Base-by-base conservation (phyloP, 495 filamentous ascomycete species). In the Penicillium odoratum region DNA sequence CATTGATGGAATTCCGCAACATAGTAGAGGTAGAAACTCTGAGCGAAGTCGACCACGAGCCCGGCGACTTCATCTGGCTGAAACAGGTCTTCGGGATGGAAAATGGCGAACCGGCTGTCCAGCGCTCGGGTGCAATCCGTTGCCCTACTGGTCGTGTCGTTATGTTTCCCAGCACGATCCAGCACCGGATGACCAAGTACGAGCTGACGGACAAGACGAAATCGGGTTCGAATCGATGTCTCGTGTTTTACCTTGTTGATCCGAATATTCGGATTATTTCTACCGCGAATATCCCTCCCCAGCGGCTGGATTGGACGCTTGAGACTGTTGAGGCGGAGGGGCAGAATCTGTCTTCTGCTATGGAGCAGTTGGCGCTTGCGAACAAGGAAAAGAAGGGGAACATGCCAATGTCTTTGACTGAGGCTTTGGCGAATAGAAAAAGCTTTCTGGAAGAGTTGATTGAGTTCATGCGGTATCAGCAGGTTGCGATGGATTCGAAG, bases 201-300 rank as follows among this genome's bases (percentile, higher is more conserved):
- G 53, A 58, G 11, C 74, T 87, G 0, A 63, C 55, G 8, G 83
- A 86, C 58, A 59, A 53, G 10, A 74, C 74, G 6, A 82, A 79
- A 63, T 70, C 74, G 0, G 84, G 83, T 7, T 71, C 77, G 36
- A 57, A 65, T 1, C 72, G 76, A n/a, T 70, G 79, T 43, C 44
- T 86, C 1, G 74, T 69, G 0, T 68, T 87, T 18, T 83, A 75
- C 62, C 72, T 88, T 5, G 70, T 87, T 13, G 82, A 86, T 60
- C 84, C 84, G 0, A 68, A 77, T 30, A 67, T 74, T 16, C 74
- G 83, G 7, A 75, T 84, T 48, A 76, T 84, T 34, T 80, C 74
- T 2, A 85, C 84, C 0, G 76, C 77, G 0, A 80, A 82, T 55
- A 77, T 87, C 0, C 83, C 85, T 4, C 82, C 83, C 0, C 84